phyloP scores from a whole-genome alignment of 768 basidiomycete species.

The Coprinopsis sp. region DNA sequence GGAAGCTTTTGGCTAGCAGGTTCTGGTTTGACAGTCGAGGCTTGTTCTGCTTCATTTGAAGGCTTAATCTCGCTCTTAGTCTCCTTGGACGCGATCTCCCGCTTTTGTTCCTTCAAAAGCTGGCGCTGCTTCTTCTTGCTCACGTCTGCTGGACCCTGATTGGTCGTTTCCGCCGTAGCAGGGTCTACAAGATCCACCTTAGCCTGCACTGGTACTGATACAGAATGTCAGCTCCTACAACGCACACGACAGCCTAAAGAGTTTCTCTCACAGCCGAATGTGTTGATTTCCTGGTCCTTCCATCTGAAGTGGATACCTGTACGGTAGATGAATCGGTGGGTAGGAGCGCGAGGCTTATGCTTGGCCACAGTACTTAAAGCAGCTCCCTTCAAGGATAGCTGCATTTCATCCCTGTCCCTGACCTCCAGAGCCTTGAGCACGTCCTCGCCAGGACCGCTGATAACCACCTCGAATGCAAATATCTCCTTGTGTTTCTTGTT shows the following conservation, averaged over 20 bases:
- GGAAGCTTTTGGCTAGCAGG: too few relatives aligned
- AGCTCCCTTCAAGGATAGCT: neutral
- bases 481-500: neutral
- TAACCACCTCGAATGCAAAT: neutral
- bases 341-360: neutral
- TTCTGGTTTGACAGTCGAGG: neutral
- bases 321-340: neutral
- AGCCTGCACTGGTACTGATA: too few relatives aligned
- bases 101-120: neutral
- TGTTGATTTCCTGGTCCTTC: neutral
- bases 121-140: constrained; percentile 1
- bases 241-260: neutral
- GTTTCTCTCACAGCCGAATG: neutral
- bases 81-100: neutral
- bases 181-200: neutral
- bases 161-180: neutral
- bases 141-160: neutral
- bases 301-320: neutral
- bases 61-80: neutral
- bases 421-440: neutral
- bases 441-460: neutral
- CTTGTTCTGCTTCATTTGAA: neutral
- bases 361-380: neutral
- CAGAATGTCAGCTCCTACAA: neutral
- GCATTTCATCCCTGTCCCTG: neutral